phyloP scores from a whole-genome alignment of 345 rosid species.

The Clausena lansium region DNA sequence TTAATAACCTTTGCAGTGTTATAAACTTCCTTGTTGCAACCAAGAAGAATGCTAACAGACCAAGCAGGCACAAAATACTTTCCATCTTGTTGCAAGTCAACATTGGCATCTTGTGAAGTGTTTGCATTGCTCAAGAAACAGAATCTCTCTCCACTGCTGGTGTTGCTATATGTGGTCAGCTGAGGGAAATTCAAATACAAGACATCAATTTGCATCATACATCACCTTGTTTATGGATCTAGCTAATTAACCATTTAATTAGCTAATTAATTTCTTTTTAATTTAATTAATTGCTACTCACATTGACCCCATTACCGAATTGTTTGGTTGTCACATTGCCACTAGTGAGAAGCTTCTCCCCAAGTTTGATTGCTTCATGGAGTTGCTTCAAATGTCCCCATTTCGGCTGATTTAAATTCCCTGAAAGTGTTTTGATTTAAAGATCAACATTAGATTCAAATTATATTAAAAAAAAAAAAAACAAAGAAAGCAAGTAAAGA shows the following conservation, averaged over 20 bases:
- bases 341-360: conserved; percentile 9
- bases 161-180: background rate
- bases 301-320: background rate
- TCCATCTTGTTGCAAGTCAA: background rate
- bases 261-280: background rate
- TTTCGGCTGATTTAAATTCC: conserved; percentile 26
- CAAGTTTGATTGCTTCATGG: background rate
- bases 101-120: background rate
- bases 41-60: conserved; percentile 24
- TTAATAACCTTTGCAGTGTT: conserved; percentile 31
- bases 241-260: too few relatives aligned
- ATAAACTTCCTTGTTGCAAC: conserved; percentile 22
- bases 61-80: conserved; percentile 21
- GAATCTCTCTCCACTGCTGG: background rate
- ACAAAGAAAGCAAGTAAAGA: too few relatives aligned
- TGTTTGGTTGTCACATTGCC: conserved; percentile 5
- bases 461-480: too few relatives aligned
- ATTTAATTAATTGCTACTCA: background rate
- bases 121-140: conserved; percentile 7
- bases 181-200: background rate
- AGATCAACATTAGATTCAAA: too few relatives aligned
- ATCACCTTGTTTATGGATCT: background rate
- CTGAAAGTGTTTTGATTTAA: background rate
- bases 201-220: background rate
- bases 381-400: conserved; percentile 30